Evolutionary conservation across 345 rosid species (phyloP), one percentile per base, ranked within the genome.

Genomic region (Heritiera fomes): DNA sequence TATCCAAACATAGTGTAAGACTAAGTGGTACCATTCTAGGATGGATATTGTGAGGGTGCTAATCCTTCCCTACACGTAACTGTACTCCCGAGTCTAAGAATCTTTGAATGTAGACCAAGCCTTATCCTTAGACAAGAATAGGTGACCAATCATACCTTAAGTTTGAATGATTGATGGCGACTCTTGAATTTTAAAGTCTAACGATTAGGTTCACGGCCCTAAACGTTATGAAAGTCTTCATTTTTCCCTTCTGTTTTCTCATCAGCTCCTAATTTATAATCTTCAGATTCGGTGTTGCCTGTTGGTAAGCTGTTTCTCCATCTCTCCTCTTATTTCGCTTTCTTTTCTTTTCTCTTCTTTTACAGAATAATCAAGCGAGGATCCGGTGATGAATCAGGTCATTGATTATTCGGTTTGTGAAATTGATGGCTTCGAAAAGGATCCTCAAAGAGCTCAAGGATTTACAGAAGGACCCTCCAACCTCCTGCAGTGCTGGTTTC

Each of bases 391-490:
- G 34, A 71, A 50, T 50, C 75, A 15, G 76, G 62, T 73, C 13
- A 62, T 73, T 53, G 64, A 58, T 55, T 20, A 13, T 55, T 58
- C 32, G 38, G 15, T 7, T 49, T 1, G 12, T 5, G 10, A 49
- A 71, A 50, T 50, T 10, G 28, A 58, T 73, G 77, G 77, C 77
- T 9, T 58, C 77, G 23, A 73, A 73, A 40, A 60, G 77, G 30
- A 73, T 73, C 52, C 65, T 73, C 50, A 71, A 71, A 49, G 75
- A 71, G 41, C 75, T 49, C 75, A 71, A 71, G 60, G 75, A 71
- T 72, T 55, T 73, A 2, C 77, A 73, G 76, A 73, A 73, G 47
- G 77, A 73, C 28, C 66, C 66, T 55, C 77, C 77, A 20, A 73
- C 77, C 52, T 73, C 77, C 18, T 55, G 65, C 63, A 73, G 65